phyloP scores from a whole-genome alignment of 768 basidiomycete species.

The Trametes coccinea region DNA sequence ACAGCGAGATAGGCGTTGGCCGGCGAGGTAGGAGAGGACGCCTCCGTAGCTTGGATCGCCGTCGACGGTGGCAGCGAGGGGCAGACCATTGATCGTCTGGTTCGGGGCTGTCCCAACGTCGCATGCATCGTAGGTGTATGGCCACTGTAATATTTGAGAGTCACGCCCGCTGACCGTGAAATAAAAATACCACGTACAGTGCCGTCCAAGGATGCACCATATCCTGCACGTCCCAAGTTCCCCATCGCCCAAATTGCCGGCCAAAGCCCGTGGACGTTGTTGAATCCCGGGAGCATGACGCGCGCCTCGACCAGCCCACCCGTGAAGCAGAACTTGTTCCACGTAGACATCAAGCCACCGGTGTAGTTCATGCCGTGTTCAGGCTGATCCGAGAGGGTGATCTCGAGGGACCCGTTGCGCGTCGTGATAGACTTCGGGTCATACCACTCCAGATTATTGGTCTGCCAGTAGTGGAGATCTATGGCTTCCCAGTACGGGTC shows the following conservation, averaged over 20 bases:
- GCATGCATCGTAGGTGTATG: slow-evolving; percentile 70
- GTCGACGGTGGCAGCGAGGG: slow-evolving; percentile 53
- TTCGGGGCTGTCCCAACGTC: slow-evolving; percentile 85
- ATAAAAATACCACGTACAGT: slow-evolving; percentile 33
- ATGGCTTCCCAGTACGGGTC: slow-evolving; percentile 57
- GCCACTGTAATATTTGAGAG: slow-evolving; percentile 46
- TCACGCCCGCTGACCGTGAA: slow-evolving; percentile 1
- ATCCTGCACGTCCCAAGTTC: slow-evolving; percentile 66
- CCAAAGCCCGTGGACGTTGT: slow-evolving; percentile 60
- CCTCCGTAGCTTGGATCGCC: slow-evolving; percentile 51
- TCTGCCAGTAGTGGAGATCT: slow-evolving; percentile 46
- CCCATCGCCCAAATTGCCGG: slow-evolving; percentile 62
- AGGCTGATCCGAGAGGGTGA: slow-evolving; percentile 55
- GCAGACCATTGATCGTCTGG: slow-evolving; percentile 70
- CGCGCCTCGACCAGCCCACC: slow-evolving; percentile 72
- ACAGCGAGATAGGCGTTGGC: slow-evolving; percentile 41
- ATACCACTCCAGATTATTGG: slow-evolving; percentile 77
- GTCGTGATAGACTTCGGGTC: slow-evolving; percentile 66
- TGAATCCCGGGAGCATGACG: slow-evolving; percentile 66
- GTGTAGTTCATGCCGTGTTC: slow-evolving; percentile 45
- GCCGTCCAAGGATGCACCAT: slow-evolving; percentile 62
- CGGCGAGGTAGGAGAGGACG: slow-evolving; percentile 50
- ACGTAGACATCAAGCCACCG: slow-evolving; percentile 48
- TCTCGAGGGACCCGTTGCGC: slow-evolving; percentile 41
- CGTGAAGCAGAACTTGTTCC: slow-evolving; percentile 91